phyloP scores from a whole-genome alignment of 1,139 yeast genomes.

The Debaryomyces fabryi region DNA sequence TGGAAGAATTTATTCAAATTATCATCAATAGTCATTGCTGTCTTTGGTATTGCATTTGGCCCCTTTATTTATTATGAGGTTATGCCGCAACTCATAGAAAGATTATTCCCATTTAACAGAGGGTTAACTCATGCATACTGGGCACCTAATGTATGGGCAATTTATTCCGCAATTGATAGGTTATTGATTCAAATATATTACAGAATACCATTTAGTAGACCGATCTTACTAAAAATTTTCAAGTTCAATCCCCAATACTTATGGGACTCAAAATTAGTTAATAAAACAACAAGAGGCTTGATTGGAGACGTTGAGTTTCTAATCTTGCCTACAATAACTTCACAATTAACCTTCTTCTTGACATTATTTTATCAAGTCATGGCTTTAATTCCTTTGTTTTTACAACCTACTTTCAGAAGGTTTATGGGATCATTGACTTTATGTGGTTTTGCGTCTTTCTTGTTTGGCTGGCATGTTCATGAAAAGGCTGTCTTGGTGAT shows the following conservation, averaged over 20 bases:
- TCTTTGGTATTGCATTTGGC: conserved; percentile 71
- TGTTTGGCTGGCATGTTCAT: conserved; percentile 99
- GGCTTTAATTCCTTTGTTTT: conserved; percentile 75
- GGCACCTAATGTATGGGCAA: conserved; percentile 98
- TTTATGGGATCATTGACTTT: conserved; percentile 84
- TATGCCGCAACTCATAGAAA: conserved; percentile 61
- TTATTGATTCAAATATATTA: conserved; percentile 57
- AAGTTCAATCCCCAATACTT: conserved; percentile 35
- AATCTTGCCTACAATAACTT: conserved; percentile 78
- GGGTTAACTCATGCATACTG: conserved; percentile 98
- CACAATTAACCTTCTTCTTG: conserved; percentile 72
- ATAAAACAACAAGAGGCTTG: conserved; percentile 75
- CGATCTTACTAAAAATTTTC: conserved; percentile 34
- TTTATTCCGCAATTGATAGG: conserved; percentile 85
- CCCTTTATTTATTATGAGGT: conserved; percentile 74
- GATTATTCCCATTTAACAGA: conserved; percentile 91
- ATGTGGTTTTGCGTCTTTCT: conserved; percentile 88
- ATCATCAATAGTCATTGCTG: conserved; percentile 63
- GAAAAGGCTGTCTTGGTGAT: conserved; percentile 92
- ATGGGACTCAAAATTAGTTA: conserved; percentile 27
- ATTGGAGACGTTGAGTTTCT: conserved; percentile 89
- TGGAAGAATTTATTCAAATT: conserved; percentile 65
- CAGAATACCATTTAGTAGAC: conserved; percentile 48
- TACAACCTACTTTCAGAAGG: conserved; percentile 74
- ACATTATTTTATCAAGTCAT: conserved; percentile 80